Percentiles rank a stretch among this genome's conserved stretches.
Evolutionary conservation across 2,329 filamentous ascomycete genomes (phyloP).

Genomic region (Tolypocladium album): DNA sequence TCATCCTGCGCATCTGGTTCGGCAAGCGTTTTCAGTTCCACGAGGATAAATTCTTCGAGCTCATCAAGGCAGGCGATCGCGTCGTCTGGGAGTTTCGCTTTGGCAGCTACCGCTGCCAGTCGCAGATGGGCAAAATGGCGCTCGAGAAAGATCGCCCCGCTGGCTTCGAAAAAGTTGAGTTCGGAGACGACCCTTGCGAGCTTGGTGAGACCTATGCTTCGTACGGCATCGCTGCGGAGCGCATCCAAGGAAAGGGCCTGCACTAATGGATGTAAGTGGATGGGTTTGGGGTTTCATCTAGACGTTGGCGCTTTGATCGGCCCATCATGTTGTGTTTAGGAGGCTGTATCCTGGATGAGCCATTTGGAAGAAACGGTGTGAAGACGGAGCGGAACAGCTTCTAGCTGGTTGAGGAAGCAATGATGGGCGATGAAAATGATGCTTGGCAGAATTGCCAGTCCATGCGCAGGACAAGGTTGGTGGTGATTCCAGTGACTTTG

Average conservation of each 20-base stretch:
- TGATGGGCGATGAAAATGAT: background rate
- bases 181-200: slow-evolving; percentile 26
- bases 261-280: background rate
- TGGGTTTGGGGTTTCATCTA: background rate
- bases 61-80: slow-evolving; percentile 14
- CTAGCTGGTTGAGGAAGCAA: background rate
- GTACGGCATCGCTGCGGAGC: slow-evolving; percentile 19
- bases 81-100: slow-evolving; percentile 39
- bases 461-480: background rate
- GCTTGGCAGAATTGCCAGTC: background rate
- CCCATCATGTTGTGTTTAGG: background rate
- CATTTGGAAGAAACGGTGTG: background rate
- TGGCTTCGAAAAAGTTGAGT: slow-evolving; percentile 26
- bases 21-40: slow-evolving; percentile 32
- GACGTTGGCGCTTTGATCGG: background rate
- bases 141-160: slow-evolving; percentile 22
- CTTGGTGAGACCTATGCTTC: slow-evolving; percentile 19
- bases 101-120: slow-evolving; percentile 44
- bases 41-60: slow-evolving; percentile 28
- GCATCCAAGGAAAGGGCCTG: slow-evolving; percentile 21
- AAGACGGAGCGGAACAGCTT: no score
- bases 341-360: background rate
- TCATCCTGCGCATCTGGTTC: slow-evolving; percentile 29
- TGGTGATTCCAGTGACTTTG: background rate
- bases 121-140: slow-evolving; percentile 34